Percentiles rank a stretch among this genome's conserved stretches.
Evolutionary conservation across 179 eudicot genomes (phyloP).

Genomic region (Actinidia polygama): DNA sequence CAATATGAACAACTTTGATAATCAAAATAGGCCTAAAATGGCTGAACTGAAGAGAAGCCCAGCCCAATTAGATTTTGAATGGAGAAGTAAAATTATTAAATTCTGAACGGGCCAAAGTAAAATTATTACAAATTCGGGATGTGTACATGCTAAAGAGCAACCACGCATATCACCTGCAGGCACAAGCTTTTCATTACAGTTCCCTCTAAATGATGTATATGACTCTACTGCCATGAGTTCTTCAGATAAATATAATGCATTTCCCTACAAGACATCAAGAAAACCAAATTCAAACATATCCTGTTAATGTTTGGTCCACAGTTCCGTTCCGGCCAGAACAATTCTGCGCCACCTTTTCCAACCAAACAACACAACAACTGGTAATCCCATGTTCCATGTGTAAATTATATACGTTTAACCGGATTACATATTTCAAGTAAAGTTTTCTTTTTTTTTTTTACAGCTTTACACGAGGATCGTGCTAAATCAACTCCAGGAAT

Average conservation of each 20-base stretch:
- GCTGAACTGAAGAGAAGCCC: no score
- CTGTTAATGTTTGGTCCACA: neutral
- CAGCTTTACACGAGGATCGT: neutral
- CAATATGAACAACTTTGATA: no score
- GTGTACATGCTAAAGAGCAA: no score
- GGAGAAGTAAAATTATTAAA: no score
- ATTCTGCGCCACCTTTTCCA: slow-evolving; percentile 2
- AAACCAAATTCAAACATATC: neutral
- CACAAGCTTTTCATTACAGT: no score
- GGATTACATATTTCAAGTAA: neutral
- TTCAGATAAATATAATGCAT: neutral
- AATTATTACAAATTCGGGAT: no score
- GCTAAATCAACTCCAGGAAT: slow-evolving; percentile 70
- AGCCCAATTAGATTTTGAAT: no score
- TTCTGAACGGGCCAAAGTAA: no score
- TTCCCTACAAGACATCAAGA: neutral
- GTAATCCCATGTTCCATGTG: neutral
- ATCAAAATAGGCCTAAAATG: no score
- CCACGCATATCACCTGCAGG: no score
- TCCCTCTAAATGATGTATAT: no score
- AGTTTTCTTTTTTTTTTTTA: neutral
- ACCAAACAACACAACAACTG: slow-evolving; percentile 7
- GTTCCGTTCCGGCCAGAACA: neutral
- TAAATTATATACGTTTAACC: neutral
- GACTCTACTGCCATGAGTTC: no score